phyloP scores from a whole-genome alignment of 257 asterid species.

The Parsonsia alboflavescens region DNA sequence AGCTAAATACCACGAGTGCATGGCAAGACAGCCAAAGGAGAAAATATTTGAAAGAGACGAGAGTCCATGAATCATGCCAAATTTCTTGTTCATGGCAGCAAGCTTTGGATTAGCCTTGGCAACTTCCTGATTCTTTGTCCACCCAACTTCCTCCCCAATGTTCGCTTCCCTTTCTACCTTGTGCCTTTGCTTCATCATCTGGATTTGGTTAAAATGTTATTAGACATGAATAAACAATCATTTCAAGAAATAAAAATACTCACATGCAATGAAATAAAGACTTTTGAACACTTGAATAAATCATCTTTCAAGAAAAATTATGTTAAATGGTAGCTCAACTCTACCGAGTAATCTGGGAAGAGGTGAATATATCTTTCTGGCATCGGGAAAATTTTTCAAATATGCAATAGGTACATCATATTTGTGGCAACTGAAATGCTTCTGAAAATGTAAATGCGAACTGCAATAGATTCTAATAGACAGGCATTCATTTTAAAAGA shows the following conservation, averaged over 20 bases:
- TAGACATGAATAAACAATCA: not conserved
- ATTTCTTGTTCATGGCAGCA: conserved; percentile 94
- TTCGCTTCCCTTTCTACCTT: conserved; percentile 81
- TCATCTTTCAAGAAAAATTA: not conserved
- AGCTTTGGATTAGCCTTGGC: conserved; percentile 88
- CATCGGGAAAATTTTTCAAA: not conserved
- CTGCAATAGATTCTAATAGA: not conserved
- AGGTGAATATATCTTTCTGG: too few relatives aligned
- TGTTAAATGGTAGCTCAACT: not conserved
- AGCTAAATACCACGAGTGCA: conserved; percentile 96
- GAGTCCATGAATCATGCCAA: conserved; percentile 95
- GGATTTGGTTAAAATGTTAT: conserved; percentile 9
- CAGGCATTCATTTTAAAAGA: not conserved
- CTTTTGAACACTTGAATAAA: too few relatives aligned
- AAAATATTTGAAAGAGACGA: conserved; percentile 92
- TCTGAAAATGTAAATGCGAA: not conserved
- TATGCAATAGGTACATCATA: not conserved
- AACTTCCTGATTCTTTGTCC: conserved; percentile 82
- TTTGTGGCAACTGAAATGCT: not conserved
- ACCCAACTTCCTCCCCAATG: conserved; percentile 92
- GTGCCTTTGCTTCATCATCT: conserved; percentile 99
- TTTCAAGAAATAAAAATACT: not conserved
- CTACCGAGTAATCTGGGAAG: not conserved
- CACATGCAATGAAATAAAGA: not conserved
- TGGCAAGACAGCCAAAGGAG: conserved; percentile 84